phyloP scores from a whole-genome alignment of 2,329 filamentous ascomycete species.

The Colletotrichum sp. region DNA sequence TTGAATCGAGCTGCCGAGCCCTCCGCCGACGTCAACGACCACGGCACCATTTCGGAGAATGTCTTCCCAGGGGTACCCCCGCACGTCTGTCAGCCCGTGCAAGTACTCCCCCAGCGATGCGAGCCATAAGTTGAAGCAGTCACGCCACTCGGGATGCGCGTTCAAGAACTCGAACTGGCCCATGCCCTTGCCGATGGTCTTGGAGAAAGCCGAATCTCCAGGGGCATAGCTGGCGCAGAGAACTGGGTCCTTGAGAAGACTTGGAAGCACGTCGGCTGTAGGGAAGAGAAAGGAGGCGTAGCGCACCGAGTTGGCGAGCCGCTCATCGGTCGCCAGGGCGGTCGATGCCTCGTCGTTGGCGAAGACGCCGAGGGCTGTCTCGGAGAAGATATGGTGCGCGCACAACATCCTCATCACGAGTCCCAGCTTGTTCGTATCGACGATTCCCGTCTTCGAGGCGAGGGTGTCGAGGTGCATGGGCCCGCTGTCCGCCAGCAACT shows the following conservation, averaged over 20 bases:
- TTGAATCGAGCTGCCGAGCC: constrained; percentile 11
- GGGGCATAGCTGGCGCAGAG: constrained; percentile 7
- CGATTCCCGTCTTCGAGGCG: constrained; percentile 3
- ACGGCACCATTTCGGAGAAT: constrained; percentile 1
- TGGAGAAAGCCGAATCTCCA: constrained; percentile 4
- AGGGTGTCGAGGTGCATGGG: not conserved
- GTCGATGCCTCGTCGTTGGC: constrained; percentile 10
- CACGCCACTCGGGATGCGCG: constrained; percentile 6
- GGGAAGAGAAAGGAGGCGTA: constrained; percentile 11
- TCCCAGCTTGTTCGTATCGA: constrained; percentile 4
- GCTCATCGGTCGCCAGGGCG: not conserved
- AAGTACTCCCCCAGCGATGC: constrained; percentile 1
- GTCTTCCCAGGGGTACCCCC: constrained; percentile 5
- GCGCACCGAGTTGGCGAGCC: constrained; percentile 6
- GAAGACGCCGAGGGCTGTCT: constrained; percentile 1
- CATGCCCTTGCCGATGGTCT: constrained; percentile 8
- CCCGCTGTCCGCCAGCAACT: not conserved
- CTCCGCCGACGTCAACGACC: constrained; percentile 8
- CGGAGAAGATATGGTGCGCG: constrained; percentile 8
- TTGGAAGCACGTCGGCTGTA: not conserved
- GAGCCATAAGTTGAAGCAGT: constrained; percentile 6
- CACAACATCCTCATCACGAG: constrained; percentile 16
- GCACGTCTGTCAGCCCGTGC: constrained; percentile 9
- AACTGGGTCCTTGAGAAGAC: not conserved
- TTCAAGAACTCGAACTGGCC: constrained; percentile 15